A percentile compares a stretch with the other conserved stretches of the same genome.
Conservation (phyloP, 2,329 filamentous ascomycete genomes). For the Clonostachys rhizophaga region DNA sequence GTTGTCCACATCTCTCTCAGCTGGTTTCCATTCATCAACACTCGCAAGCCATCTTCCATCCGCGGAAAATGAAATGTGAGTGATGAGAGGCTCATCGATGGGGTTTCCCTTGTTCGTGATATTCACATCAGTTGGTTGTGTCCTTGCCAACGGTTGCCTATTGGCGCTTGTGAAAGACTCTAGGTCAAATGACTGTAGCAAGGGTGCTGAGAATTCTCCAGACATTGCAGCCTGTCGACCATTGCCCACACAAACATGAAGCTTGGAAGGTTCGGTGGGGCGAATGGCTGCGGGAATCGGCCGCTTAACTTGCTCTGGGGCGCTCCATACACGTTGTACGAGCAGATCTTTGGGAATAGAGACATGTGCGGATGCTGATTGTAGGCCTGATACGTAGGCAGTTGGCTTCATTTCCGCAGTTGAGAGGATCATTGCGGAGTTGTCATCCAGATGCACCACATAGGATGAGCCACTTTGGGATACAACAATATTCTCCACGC, state of each 20-base stretch:
- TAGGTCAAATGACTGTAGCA: constrained; percentile 84
- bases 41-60: constrained; percentile 90
- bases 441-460: constrained; percentile 81
- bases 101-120: constrained; percentile 65
- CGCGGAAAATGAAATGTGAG: constrained; percentile 67
- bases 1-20: constrained; percentile 59
- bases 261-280: constrained; percentile 55
- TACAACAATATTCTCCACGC: constrained; percentile 79
- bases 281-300: constrained; percentile 58
- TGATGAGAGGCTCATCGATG: constrained; percentile 75
- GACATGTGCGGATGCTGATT: constrained; percentile 52
- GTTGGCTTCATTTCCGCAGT: constrained; percentile 85
- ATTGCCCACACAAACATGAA: constrained; percentile 65
- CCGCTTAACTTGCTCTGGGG: constrained; percentile 34
- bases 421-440: constrained; percentile 85
- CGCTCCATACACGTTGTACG: constrained; percentile 45
- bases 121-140: constrained; percentile 79
- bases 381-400: constrained; percentile 79
- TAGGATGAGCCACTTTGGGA: constrained; percentile 79
- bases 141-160: constrained; percentile 86
- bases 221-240: constrained; percentile 52
- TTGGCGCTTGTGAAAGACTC: constrained; percentile 70
- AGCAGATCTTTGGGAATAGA: constrained; percentile 45
- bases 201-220: constrained; percentile 46
- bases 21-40: constrained; percentile 84